These are phyloP conservation scores for Quercus cerris DNA, from an alignment of 306 rosid species.

Conservation along the genomic window DNA sequence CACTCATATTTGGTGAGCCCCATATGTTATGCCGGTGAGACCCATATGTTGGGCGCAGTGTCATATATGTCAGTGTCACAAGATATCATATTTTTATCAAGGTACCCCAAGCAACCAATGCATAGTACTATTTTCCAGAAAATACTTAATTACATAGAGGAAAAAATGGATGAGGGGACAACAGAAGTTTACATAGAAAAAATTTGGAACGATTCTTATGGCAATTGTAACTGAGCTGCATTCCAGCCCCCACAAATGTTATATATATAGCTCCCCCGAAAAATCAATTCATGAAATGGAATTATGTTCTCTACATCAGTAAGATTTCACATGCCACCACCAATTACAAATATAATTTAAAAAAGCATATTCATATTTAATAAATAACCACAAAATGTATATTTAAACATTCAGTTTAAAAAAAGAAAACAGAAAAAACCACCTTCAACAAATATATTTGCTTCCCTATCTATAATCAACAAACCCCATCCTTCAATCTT, in stretches of 20 bases:
- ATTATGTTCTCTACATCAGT: constrained; percentile 22
- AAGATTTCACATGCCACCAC: constrained; percentile 21
- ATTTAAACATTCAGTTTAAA: neutral
- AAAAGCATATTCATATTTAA: constrained; percentile 21
- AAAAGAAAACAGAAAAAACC: constrained; percentile 11
- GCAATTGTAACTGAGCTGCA: too few species aligned
- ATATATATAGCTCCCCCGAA: neutral
- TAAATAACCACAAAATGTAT: neutral
- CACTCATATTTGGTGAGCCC: too few species aligned
- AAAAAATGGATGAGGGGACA: constrained; percentile 9
- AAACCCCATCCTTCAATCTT: constrained; percentile 12
- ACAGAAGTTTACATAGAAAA: constrained; percentile 25
- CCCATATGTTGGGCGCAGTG: too few species aligned
- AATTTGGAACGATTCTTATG: too few species aligned
- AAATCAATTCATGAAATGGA: neutral
- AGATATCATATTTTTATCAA: neutral
- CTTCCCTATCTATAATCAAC: constrained; percentile 23
- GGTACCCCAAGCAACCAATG: neutral
- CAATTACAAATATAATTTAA: neutral
- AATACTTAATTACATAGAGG: neutral
- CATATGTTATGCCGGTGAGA: too few species aligned
- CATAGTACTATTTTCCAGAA: too few species aligned
- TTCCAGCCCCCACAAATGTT: too few species aligned
- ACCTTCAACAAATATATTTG: neutral
- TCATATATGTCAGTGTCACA: too few species aligned